Conservation (phyloP, 139 green algal genomes). For the Pleodorina starrii region DNA sequence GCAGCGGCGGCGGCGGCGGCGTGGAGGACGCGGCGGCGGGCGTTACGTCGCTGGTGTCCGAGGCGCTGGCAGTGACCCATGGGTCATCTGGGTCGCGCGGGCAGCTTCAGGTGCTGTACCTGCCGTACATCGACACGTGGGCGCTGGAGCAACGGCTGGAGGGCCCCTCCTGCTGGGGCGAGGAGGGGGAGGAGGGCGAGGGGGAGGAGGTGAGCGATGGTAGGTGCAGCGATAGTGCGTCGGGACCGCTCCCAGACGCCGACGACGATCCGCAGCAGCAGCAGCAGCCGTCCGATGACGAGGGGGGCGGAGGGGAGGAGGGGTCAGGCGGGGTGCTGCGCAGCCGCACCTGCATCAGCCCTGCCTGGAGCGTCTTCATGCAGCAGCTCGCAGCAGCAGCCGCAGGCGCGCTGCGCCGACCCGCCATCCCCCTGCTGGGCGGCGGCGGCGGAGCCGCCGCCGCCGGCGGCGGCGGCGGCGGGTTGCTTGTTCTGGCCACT, state of each 20-base stretch:
- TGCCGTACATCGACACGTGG: constrained; percentile 37
- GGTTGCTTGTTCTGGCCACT: constrained; percentile 28
- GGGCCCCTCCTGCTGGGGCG: too few relatives aligned
- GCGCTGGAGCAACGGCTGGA: constrained; percentile 26
- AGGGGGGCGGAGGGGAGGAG: not conserved
- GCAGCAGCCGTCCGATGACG: not conserved
- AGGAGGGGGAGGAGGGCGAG: too few relatives aligned
- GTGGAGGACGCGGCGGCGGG: not conserved
- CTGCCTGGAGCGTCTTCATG: constrained; percentile 29
- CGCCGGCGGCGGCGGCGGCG: not conserved
- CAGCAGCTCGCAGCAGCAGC: not conserved
- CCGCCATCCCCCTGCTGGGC: not conserved
- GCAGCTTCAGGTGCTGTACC: constrained; percentile 17
- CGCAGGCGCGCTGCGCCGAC: too few relatives aligned
- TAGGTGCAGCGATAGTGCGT: too few relatives aligned
- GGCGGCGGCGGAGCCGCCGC: too few relatives aligned
- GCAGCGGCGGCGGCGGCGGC: not conserved
- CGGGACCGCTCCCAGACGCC: too few relatives aligned
- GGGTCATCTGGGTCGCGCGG: constrained; percentile 15
- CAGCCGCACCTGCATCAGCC: constrained; percentile 17
- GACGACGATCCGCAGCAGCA: not conserved
- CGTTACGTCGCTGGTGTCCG: constrained; percentile 29
- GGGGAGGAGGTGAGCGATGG: too few relatives aligned
- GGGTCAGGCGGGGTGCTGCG: too few relatives aligned
- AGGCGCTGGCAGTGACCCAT: constrained; percentile 24